Base-by-base conservation (phyloP, 192 early-diverging fungal species). In the Coemansia sp. region DNA sequence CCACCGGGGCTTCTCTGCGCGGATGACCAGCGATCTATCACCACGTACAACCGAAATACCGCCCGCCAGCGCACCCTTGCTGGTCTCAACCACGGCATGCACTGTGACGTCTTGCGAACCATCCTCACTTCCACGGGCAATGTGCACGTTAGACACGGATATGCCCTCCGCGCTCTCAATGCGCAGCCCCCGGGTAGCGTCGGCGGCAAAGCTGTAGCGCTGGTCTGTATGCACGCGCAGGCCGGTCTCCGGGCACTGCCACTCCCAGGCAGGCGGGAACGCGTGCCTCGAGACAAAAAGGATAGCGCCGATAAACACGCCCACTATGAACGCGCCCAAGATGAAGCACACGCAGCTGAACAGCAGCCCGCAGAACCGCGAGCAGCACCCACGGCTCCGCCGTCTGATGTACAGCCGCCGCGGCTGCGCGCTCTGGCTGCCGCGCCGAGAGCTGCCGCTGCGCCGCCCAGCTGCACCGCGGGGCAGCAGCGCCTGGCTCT, bases 161-260 rank as follows among this genome's bases (percentile, higher is more conserved):
- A 65, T 49, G 3, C 69, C 68, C 1, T 60, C 41, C 19, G 13
- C 18, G 46, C 69, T 72, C 45, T 61, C 53, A 9, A 72, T 37
- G 9, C 33, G 23, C 45, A 72, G 26, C n/a, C n/a, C n/a, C n/a
- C n/a, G n/a, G 18, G 43, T 48, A 11, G 19, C 19, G 3, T 13
- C 17, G 0, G 27, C 3, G 0, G 36, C 10, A 22, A 62, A 66
- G 3, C 9, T 9, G 17, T 56, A 73, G 14, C 6, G 15, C 25
- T 17, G 20, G 42, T 73, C 38, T 3, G 33, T 46, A 9, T 57
- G 54, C 9, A 46, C 29, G 26, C 22, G 20, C 20, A 72, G 44
- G 0, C n/a, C 15, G 29, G 18, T 14, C 18, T 25, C 25, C 3
- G 36, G 11, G 38, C 68, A 72, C 20, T 55, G 50, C 60, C 56